A percentile compares a stretch with the other conserved stretches of the same genome.
These are phyloP conservation scores for Phytophthora cryptogea DNA, from an alignment of 352 stramenopile species.

Conservation along the genomic window DNA sequence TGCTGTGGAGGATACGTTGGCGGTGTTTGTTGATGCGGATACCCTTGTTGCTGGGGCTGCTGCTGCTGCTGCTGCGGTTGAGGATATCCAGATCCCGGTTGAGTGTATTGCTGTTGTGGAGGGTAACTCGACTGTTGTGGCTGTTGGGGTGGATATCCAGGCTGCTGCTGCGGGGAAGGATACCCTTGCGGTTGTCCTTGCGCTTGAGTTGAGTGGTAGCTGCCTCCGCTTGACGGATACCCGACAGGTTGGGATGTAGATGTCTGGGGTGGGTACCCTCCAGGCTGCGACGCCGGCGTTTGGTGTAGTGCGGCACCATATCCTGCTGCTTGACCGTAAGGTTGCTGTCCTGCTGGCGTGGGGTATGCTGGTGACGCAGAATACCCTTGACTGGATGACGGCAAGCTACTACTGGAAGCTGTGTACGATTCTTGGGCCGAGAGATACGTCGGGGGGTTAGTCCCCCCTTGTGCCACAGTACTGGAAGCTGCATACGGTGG, in stretches of 20 bases:
- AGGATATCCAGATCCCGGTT: constrained; percentile 29
- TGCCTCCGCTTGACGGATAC: constrained; percentile 23
- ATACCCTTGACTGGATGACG: constrained; percentile 14
- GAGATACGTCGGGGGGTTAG: constrained; percentile 19
- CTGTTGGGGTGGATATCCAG: constrained; percentile 31
- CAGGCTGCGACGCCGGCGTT: constrained; percentile 19
- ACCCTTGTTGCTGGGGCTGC: constrained; percentile 29
- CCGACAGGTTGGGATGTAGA: constrained; percentile 13
- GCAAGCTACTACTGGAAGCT: constrained; percentile 10
- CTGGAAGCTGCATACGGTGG: constrained; percentile 23
- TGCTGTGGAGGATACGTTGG: constrained; percentile 20
- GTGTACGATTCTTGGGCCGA: constrained; percentile 26
- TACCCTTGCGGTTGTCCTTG: constrained; percentile 33
- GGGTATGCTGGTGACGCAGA: constrained; percentile 16
- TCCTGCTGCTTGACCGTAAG: constrained; percentile 18
- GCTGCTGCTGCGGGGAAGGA: constrained; percentile 35
- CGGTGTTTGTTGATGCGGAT: not conserved
- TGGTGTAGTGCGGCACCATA: constrained; percentile 19
- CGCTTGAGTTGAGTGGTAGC: constrained; percentile 33
- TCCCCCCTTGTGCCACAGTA: constrained; percentile 1
- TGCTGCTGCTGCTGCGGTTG: constrained; percentile 32
- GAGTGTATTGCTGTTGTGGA: constrained; percentile 14
- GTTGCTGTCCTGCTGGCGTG: constrained; percentile 22
- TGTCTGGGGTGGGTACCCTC: constrained; percentile 21
- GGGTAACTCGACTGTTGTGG: constrained; percentile 6